Base-by-base conservation (phyloP, 2,329 filamentous ascomycete species). In the Xenoacremonium recifei region DNA sequence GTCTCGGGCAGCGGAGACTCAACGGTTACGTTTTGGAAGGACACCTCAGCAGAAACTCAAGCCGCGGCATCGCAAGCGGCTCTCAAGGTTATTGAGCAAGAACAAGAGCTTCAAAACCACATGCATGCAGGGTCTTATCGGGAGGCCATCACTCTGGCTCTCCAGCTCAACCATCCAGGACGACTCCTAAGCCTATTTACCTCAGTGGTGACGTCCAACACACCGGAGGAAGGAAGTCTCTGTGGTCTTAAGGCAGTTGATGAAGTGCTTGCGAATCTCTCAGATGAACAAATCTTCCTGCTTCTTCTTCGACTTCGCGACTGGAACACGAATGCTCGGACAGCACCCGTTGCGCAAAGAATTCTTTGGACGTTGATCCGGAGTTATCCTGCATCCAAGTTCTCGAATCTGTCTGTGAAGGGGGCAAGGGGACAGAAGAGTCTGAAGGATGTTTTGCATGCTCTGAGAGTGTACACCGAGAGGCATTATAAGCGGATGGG, bases 251-350 rank as follows among this genome's bases (percentile, higher is more conserved):
- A 69, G 42, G 80, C 82, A 10, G 92, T 97, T 7, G 93, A 97
- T 55, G 79, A 89, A 38, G 91, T 96, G 0, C 73, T 99, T 1
- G 80, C 76, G n/a, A 79, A 72, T 11, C 75, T 99, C 5, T 85
- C 85, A 4, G 85, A 93, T 54, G 86, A 92, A 54, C 92, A 97
- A 62, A 78, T 99, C 12, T 95, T 89, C 66, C 74, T 82, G 6
- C 77, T 99, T 12, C 77, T 99, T 1, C 73, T 92, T 27, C 77
- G 93, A 44, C 68, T 96, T 33, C 79, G 95, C 34, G 93, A 99
- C 68, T 99, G 93, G 93, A 99, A 99, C 63, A 95, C 93, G 4
- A 97, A 97, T 56, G 90, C 89, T 0, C 79, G 89, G 47, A 95
- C 89, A 4, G 85, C 90, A 1, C 79, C 84, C 5, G 82, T 97